phyloP scores from a whole-genome alignment of 345 rosid species.

The Populus deltoides region DNA sequence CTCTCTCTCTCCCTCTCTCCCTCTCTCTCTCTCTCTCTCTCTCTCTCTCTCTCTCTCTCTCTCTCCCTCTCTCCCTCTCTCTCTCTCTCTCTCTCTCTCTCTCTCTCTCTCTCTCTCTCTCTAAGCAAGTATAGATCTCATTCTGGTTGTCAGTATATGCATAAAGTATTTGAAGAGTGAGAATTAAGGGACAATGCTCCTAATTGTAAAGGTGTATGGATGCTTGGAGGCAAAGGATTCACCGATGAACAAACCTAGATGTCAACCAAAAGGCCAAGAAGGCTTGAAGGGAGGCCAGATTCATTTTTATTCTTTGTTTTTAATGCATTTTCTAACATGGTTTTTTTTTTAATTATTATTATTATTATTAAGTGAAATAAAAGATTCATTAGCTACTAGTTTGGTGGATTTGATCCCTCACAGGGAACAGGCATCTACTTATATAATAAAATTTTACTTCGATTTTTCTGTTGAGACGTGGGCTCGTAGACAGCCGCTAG shows the following conservation, averaged over 20 bases:
- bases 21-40: no score
- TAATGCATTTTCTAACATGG: no score
- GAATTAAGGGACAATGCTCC: not conserved
- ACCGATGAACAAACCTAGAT: not conserved
- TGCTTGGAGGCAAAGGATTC: not conserved
- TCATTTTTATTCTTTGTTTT: not conserved
- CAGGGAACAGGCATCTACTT: not conserved
- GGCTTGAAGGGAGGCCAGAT: not conserved
- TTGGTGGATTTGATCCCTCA: not conserved
- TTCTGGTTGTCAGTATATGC: no score
- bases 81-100: no score
- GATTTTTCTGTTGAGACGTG: not conserved
- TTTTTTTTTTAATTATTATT: no score
- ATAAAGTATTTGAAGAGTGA: not conserved
- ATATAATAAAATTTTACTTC: no score
- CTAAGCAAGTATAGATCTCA: no score
- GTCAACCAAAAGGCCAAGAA: not conserved
- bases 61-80: no score
- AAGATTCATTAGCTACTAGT: not conserved
- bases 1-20: no score
- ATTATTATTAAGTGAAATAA: no score
- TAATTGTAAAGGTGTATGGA: not conserved
- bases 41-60: no score
- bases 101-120: no score
- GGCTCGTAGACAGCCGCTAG: not conserved